These are phyloP conservation scores for Apiosordaria backusii DNA, from an alignment of 495 filamentous ascomycete genomes.

Conservation along the genomic window DNA sequence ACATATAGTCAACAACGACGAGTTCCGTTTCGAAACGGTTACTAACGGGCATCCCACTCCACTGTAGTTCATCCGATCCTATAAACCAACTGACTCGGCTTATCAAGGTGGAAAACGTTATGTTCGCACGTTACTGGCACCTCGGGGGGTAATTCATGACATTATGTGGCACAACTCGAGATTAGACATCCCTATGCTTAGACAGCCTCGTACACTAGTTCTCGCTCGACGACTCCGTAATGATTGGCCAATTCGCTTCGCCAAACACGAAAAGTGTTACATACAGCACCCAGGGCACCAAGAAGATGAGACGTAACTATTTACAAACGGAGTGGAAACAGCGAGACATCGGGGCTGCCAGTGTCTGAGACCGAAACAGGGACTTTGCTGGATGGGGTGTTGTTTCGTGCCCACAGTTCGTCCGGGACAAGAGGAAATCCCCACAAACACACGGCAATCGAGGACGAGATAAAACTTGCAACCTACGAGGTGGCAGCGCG, in stretches of 20 bases:
- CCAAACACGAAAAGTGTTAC: background rate
- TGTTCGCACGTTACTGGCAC: background rate
- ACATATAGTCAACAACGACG: too few relatives aligned
- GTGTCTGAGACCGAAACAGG: conserved; percentile 3
- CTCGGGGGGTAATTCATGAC: background rate
- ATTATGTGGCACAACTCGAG: background rate
- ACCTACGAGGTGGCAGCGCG: conserved; percentile 2
- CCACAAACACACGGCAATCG: background rate
- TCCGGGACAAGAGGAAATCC: background rate
- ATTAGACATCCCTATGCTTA: background rate
- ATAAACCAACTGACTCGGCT: background rate
- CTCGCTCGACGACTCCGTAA: background rate
- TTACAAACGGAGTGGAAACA: background rate
- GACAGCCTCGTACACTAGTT: background rate
- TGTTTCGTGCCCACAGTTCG: background rate
- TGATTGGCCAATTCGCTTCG: background rate
- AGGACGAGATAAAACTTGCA: background rate
- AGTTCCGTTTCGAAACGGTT: background rate
- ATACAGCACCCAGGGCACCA: background rate
- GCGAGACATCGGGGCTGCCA: background rate
- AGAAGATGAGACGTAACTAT: background rate
- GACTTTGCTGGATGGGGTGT: background rate
- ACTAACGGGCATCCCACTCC: background rate
- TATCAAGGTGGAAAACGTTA: background rate
- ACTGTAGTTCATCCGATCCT: background rate